Evolutionary conservation across 2,329 filamentous ascomycete species (phyloP), one percentile per base, ranked within the genome.

Genomic region (Simplicillium aogashimaense): DNA sequence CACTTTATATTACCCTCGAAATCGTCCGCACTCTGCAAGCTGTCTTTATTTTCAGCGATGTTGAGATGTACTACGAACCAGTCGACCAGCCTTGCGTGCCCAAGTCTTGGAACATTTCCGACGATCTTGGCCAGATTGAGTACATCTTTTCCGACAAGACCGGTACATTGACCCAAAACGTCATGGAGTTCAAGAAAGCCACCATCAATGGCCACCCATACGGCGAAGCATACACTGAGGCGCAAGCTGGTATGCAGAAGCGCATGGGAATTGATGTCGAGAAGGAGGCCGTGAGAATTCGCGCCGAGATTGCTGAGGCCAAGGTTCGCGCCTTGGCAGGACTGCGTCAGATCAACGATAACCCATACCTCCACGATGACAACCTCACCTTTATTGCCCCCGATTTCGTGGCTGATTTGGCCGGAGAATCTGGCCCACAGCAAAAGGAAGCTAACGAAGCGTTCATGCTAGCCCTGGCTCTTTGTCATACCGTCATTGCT

Each of bases 121-220:
- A 98, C 56, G 94, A 98, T 53, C 72, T 98, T 36, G 92, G 92
- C 11, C 92, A 98, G 63, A 95, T 98, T 46, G 92, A 97, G 63
- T 98, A 97, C 67, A 95, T 98, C 50, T 98, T 98, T 62, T 95
- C 89, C 1, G 90, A 97, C 68, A 97, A 97, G 69, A 97, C 90
- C 1, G 90, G 90, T 18, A 97, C 90, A 1, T 67, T 97, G 50
- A 97, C 90, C 6, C 94, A 92, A 64, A 97, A 97, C 56, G 83
- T 89, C 70, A 97, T 98, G 92, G 94, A 98, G 60, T 98, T 97
- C 76, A 98, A 97, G 63, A 98, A 98, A 63, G 88, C 84, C 41
- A 94, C 89, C 1, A 82, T 98, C 62, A 97, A 97, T 53, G 90
- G 90, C n/a, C 77, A 92, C 44, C 81, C 89, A 0, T 98, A 98